Percentiles rank a stretch among this genome's conserved stretches.
These are phyloP conservation scores for Cercospora berteroae DNA, from an alignment of 2,329 filamentous ascomycete genomes.

Conservation along the genomic window DNA sequence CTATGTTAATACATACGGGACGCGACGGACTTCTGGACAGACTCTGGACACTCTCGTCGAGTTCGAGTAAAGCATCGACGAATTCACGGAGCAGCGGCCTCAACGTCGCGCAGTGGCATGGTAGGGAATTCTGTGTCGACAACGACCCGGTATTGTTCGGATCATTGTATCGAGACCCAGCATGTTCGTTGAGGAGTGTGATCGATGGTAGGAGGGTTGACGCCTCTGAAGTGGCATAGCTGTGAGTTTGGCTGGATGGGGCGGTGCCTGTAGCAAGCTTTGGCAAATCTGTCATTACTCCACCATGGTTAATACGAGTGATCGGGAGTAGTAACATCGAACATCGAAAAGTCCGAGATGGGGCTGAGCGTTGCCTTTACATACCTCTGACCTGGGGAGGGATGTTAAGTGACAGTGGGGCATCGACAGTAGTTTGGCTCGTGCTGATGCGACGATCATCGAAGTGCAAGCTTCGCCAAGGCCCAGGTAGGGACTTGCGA, in stretches of 20 bases:
- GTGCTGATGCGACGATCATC: conserved; percentile 20
- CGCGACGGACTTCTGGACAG: conserved; percentile 14
- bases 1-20: neutral
- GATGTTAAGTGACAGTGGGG: conserved; percentile 27
- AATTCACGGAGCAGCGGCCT: conserved; percentile 28
- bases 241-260: conserved; percentile 8
- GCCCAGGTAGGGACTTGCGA: conserved; percentile 14
- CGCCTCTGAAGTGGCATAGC: conserved; percentile 6
- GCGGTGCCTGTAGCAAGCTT: conserved; percentile 14
- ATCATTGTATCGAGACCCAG: conserved; percentile 20
- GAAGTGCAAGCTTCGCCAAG: conserved; percentile 28
- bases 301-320: conserved; percentile 17
- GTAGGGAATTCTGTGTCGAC: conserved; percentile 22
- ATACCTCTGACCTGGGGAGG: conserved; percentile 23
- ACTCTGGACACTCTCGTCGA: conserved; percentile 27
- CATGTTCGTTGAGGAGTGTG: conserved; percentile 27
- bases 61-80: conserved; percentile 26
- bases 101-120: conserved; percentile 31
- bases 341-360: conserved; percentile 11
- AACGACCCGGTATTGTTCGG: conserved; percentile 21
- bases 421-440: conserved; percentile 16
- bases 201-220: conserved; percentile 31
- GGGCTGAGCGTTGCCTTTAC: conserved; percentile 18
- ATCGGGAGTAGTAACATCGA: conserved; percentile 12
- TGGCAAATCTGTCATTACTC: conserved; percentile 23